Evolutionary conservation across 257 asterid species (phyloP), one percentile per base, ranked within the genome.

Genomic region (Voacanga thouarsii): DNA sequence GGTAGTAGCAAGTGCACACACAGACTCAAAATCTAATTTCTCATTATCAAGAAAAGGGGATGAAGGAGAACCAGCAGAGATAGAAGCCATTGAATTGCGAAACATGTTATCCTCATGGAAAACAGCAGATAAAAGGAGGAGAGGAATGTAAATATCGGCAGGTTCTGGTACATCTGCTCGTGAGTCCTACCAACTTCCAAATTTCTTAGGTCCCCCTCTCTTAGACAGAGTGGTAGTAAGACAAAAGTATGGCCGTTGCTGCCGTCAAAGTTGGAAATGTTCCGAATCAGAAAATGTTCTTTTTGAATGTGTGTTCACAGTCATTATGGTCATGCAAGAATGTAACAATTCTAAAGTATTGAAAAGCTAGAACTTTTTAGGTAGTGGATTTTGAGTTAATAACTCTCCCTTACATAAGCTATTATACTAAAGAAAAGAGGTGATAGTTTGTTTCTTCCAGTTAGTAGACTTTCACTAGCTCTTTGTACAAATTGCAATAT

Each of bases 21-120:
- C 91, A 14, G 90, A 90, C 28, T 90, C 81, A 63, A 90, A 78
- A 76, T 90, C 92, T 33, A 84, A 78, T 55, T 88, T 90, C n/a
- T 83, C 90, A 61, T 74, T 76, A 26, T 74, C 88, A 67, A 78
- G 79, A 19, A 84, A 56, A 71, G 85, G 6, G 64, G 83, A 75
- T 61, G 85, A 72, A 74, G 84, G 81, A 78, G 83, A 79, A 44
- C 83, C 41, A 74, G 81, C 76, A 64, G 82, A 63, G 23, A 53
- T 79, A 73, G 89, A 76, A 77, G 90, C 89, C 93, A 90, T 88
- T 82, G 89, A 77, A 70, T 60, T 65, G 69, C 78, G 75, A 33
- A 82, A 47, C 84, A 79, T 83, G 73, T 71, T 83, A 72, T 78
- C 80, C 68, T 86, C 91, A 86, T 89, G 83, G 53, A 80, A 45